Evolutionary conservation across 1,284 basidiomycete species (phyloP).

Genomic region (Coriolopsis trogii): DNA sequence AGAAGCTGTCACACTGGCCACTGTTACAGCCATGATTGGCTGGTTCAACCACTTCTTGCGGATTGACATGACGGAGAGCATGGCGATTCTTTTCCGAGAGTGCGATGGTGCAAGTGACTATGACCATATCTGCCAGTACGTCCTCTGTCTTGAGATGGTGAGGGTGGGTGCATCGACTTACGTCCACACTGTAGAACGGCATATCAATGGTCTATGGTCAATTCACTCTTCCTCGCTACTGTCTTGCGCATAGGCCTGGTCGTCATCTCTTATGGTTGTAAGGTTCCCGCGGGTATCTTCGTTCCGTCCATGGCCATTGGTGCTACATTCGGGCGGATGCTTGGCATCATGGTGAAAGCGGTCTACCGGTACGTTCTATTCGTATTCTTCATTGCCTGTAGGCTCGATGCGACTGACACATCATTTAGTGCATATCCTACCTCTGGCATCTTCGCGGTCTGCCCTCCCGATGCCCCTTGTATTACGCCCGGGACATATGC

Average conservation of each 20-base stretch:
- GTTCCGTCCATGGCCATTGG: slow-evolving; percentile 98
- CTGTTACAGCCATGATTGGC: slow-evolving; percentile 88
- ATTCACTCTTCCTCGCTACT: slow-evolving; percentile 91
- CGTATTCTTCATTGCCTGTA: background rate
- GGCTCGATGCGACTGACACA: background rate
- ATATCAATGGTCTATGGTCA: slow-evolving; percentile 94
- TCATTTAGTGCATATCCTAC: slow-evolving; percentile 73
- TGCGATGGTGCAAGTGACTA: slow-evolving; percentile 95
- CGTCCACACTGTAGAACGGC: slow-evolving; percentile 62
- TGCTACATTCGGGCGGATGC: slow-evolving; percentile 93
- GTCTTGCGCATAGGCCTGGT: slow-evolving; percentile 87
- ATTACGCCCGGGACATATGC: slow-evolving; percentile 99
- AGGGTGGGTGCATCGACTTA: no score
- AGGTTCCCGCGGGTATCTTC: slow-evolving; percentile 97
- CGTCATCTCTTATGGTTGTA: slow-evolving; percentile 93
- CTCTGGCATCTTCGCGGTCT: slow-evolving; percentile 88
- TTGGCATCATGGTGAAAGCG: slow-evolving; percentile 94
- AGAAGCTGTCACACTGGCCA: slow-evolving; percentile 89
- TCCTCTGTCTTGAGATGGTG: slow-evolving; percentile 4
- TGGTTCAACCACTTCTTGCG: slow-evolving; percentile 96
- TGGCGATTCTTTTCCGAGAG: slow-evolving; percentile 96
- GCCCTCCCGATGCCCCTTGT: slow-evolving; percentile 91
- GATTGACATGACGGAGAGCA: slow-evolving; percentile 98
- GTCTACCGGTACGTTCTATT: slow-evolving; percentile 70
- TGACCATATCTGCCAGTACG: slow-evolving; percentile 93